Evolutionary conservation across 148 eudicot genomes (phyloP), one percentile per base, ranked within the genome.

Genomic region (Chenopodium suecicum): DNA sequence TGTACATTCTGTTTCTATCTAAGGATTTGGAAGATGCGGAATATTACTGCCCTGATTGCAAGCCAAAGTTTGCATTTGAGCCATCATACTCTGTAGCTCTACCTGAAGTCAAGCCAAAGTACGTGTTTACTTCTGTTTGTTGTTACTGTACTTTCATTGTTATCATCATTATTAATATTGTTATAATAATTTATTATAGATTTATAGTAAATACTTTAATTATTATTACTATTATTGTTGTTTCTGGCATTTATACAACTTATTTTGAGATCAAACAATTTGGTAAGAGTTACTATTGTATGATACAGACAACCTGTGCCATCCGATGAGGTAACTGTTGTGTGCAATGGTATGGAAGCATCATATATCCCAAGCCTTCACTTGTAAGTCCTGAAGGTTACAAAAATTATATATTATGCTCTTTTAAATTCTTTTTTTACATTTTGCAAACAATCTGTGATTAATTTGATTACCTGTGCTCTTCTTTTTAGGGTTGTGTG

Each of bases 11-110:
- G 5, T 32, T 78, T 81, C 44, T 66, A 74, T 71, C 69, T 41
- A 77, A 88, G 90, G 87, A 87, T 87, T 79, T 91, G 87, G 89
- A 92, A 82, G 85, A 81, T 62, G 69, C 87, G 50, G 88, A 94
- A 25, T 96, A 96, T 87, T 94, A 88, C 81, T 96, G 99, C 80
- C 97, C 99, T 71, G 91, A 78, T 79, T 96, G 99, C 90, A 90
- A 90, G 84, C 90, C 85, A 12, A 88, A 86, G 74, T 83, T 85
- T 78, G 80, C 81, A 54, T 69, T 72, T 77, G 83, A 89, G 69
- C 82, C 76, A 74, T 86, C 88, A 41, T 79, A 54, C 83, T 60
- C 88, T 29, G 79, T 79, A 31, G 67, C 10, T 44, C 76, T 50
- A 78, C 76, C 90, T 56, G 65, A 84, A 81, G 78, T 74, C 82